Percentiles rank a stretch among this genome's conserved stretches.
Conservation (phyloP, 225 moss, liverwort and hornwort genomes). For the Pseudisothecium myosuroides region DNA sequence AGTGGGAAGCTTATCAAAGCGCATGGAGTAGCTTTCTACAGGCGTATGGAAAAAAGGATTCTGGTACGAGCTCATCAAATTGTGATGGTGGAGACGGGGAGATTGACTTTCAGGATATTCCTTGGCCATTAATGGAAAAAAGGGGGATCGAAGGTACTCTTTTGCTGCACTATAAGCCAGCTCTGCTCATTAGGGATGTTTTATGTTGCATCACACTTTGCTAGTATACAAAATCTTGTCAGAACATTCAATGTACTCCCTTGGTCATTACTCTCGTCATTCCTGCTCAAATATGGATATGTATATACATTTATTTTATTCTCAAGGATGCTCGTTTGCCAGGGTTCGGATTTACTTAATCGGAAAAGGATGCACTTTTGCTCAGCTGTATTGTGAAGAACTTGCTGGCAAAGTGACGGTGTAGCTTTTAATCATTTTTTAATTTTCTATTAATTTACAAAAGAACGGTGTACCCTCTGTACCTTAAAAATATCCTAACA, state of each 20-base stretch:
- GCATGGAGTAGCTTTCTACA: conserved; percentile 53
- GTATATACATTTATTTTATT: neutral
- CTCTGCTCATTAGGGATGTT: conserved; percentile 3
- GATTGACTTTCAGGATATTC: conserved; percentile 61
- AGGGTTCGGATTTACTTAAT: neutral
- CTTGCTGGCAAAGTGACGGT: neutral
- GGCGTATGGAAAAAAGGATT: conserved; percentile 17
- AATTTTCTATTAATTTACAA: neutral
- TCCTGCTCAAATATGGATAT: neutral
- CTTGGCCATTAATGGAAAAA: conserved; percentile 61
- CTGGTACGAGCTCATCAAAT: neutral
- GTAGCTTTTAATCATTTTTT: neutral
- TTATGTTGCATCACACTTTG: neutral
- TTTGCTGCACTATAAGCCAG: neutral
- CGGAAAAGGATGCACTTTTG: neutral
- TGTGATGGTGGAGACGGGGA: neutral
- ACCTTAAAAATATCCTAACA: neutral
- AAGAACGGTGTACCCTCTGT: neutral
- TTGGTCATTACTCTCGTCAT: neutral
- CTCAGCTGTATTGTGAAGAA: neutral
- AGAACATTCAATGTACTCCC: neutral
- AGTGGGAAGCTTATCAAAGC: conserved; percentile 60
- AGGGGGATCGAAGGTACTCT: conserved; percentile 15
- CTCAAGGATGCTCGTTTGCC: neutral
- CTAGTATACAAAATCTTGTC: neutral